phyloP scores from a whole-genome alignment of 805 yeast genomes.

The Schwanniomyces polymorphus region DNA sequence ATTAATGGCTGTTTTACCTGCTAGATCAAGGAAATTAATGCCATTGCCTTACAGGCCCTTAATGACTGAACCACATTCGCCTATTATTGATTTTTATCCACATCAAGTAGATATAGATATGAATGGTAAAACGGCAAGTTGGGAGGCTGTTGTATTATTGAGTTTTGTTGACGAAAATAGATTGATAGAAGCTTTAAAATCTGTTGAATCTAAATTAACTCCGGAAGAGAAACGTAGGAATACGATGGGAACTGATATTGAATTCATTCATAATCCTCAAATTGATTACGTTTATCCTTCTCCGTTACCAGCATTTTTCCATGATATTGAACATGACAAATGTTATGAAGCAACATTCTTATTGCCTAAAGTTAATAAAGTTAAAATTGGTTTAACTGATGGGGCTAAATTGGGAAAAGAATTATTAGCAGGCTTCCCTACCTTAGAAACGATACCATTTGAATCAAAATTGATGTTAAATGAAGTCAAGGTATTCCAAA shows the following conservation, averaged over 20 bases:
- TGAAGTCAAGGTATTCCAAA: constrained; percentile 77
- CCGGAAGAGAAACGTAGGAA: constrained; percentile 77
- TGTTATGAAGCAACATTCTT: constrained; percentile 64
- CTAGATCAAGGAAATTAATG: constrained; percentile 77
- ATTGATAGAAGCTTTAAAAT: constrained; percentile 69
- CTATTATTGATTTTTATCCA: constrained; percentile 90
- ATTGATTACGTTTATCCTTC: constrained; percentile 64
- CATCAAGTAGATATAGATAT: constrained; percentile 80
- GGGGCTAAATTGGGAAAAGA: constrained; percentile 72
- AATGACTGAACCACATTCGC: constrained; percentile 84
- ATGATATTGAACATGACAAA: constrained; percentile 75
- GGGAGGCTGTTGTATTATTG: constrained; percentile 96
- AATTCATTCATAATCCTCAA: constrained; percentile 77
- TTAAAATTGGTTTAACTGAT: constrained; percentile 57
- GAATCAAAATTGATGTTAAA: constrained; percentile 52
- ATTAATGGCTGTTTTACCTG: constrained; percentile 96
- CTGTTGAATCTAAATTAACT: constrained; percentile 59
- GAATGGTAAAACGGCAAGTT: constrained; percentile 93
- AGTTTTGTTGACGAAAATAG: constrained; percentile 87
- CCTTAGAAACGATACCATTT: constrained; percentile 70
- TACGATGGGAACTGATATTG: constrained; percentile 66
- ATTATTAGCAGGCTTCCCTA: constrained; percentile 87
- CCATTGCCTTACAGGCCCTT: constrained; percentile 76
- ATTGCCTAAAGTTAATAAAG: constrained; percentile 48
- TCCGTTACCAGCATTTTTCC: constrained; percentile 74